Evolutionary conservation across 2,329 filamentous ascomycete genomes (phyloP), one percentile per base, ranked within the genome.

Genomic region (Colletotrichum sansevieriae): DNA sequence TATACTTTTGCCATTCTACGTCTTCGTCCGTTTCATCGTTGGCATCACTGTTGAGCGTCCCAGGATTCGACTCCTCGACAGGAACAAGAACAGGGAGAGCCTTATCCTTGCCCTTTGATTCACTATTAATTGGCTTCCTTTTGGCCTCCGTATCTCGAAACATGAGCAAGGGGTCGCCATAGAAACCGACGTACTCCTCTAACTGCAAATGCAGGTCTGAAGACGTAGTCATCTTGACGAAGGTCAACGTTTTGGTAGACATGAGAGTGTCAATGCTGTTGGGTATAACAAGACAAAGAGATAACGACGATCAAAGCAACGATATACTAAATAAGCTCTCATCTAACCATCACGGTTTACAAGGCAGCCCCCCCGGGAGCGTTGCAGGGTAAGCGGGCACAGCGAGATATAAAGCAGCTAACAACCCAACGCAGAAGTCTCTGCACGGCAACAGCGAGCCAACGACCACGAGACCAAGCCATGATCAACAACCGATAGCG

Each of bases 1-100:
- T 78, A 70, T 84, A 86, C 58, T 79, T 75, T 43, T 77, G 80
- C 83, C 85, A 87, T 72, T 85, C 81, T 39, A 81, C 75, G 3
- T 76, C 71, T 3, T 71, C 64, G 4, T 18, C 20, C 51, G 75
- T 68, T 15, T 78, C 74, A 25, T 75, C 71, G 2, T 74, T 67
- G 47, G 75, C 67, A 15, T 78, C 74, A 33, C 75, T 71, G 3
- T 74, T 68, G 29, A 69, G 33, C 37, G 74, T 46, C n/a, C 72
- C 74, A n/a, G 73, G 5, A 4, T 46, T 20, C n/a, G 18, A 22
- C 73, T 18, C 47, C 65, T 4, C 67, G 72, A n/a, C 1, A 39
- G 52, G 33, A 22, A 22, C 4, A 55, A 18, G 11, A n/a, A 4
- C 75, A 3, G 29, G 25, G 9, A 46, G 25, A 12, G 25, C 47